These are phyloP conservation scores for Simplicillium aogashimaense DNA, from an alignment of 2,329 filamentous ascomycete species.

Conservation along the genomic window DNA sequence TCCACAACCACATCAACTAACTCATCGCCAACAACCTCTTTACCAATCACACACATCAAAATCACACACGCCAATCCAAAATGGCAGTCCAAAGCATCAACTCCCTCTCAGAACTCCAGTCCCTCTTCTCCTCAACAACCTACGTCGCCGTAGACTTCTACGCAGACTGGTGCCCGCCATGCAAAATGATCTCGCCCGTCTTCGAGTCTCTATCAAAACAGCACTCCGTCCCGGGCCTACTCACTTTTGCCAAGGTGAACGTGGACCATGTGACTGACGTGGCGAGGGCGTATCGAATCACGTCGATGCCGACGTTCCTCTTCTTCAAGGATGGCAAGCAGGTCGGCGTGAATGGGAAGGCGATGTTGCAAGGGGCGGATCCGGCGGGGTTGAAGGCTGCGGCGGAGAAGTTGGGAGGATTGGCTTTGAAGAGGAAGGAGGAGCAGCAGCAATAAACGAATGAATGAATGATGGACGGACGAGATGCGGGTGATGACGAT, in stretches of 20 bases:
- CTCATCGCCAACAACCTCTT: not conserved
- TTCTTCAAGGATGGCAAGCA: conserved; percentile 66
- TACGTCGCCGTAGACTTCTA: conserved; percentile 38
- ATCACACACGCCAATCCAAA: conserved; percentile 7
- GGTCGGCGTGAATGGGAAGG: conserved; percentile 19
- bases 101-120: conserved; percentile 20
- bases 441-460: too few relatives aligned
- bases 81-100: conserved; percentile 18
- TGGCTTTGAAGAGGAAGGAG: conserved; percentile 19
- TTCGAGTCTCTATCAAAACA: conserved; percentile 22
- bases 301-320: conserved; percentile 89
- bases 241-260: conserved; percentile 82
- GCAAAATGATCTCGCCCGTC: conserved; percentile 35
- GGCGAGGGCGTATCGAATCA: conserved; percentile 65
- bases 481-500: too few relatives aligned
- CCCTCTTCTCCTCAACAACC: conserved; percentile 26
- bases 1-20: not conserved
- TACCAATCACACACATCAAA: conserved; percentile 1
- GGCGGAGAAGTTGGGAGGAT: conserved; percentile 24
- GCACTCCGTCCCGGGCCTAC: conserved; percentile 30
- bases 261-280: conserved; percentile 74
- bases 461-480: too few relatives aligned
- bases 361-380: conserved; percentile 23
- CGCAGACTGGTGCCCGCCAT: conserved; percentile 41
- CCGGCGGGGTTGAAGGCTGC: conserved; percentile 18